Base-by-base conservation (phyloP, 331 rosid species). In the Quercus lobata region DNA sequence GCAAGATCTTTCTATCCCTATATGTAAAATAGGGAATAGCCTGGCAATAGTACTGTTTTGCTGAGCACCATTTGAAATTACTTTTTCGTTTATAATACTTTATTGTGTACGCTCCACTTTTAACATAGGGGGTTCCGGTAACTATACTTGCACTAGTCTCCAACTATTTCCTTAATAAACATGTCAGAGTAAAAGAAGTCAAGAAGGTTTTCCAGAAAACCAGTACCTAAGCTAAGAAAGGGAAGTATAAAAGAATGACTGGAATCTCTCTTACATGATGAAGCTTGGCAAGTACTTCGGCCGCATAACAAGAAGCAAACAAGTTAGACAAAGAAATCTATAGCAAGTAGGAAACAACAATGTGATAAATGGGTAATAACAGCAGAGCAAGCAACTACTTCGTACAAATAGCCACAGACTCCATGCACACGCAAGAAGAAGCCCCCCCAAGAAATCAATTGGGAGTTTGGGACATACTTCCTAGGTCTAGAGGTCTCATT, bases 51-150 rank as follows among this genome's bases (percentile, higher is more conserved):
- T 37, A 25, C 27, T 25, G 46, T 37, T 37, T 37, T 37, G 11
- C 11, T 8, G 46, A 37, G 11, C 46, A 37, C 11, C 46, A 37
- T 37, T 37, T 37, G 11, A 37, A 37, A 37, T 37, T 37, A 37
- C 11, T 37, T 37, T 37, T 37, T 37, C 3, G 3, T 37, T 37
- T 8, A 37, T 37, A 37, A 37, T 37, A 37, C 11, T 37, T 37
- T 37, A 37, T 37, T 37, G 46, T 37, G 46, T 37, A 37, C 46
- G 46, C 46, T 37, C 99, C 99, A 11, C 92, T 94, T 85, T 81
- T 87, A 74, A 93, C 99, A 86, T 95, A 93, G 54, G 97, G 96
- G 66, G 98, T 95, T 72, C 97, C 98, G 1, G 97, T 91, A 61
- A 95, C 96, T 88, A 95, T 90, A 83, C 88, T 92, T 44, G 97